These are phyloP conservation scores for Hypoxylon fragiforme DNA, from an alignment of 495 filamentous ascomycete genomes.

Conservation along the genomic window DNA sequence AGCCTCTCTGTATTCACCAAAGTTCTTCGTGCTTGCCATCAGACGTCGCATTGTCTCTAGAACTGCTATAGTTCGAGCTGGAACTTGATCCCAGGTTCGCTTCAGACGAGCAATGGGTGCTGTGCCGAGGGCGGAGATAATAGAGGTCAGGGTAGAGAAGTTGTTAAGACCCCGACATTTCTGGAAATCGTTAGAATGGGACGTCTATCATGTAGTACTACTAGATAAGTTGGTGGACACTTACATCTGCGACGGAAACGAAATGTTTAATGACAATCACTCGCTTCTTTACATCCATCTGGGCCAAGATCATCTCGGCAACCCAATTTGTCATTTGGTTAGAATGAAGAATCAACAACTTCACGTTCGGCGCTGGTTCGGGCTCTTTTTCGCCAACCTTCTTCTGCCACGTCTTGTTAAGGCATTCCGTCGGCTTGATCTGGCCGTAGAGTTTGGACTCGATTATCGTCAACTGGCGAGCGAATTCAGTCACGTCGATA, in stretches of 20 bases:
- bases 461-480: slow-evolving; percentile 93
- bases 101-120: slow-evolving; percentile 92
- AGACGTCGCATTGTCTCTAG: slow-evolving; percentile 89
- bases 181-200: slow-evolving; percentile 49
- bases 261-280: slow-evolving; percentile 99
- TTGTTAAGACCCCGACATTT: slow-evolving; percentile 96
- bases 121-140: slow-evolving; percentile 92
- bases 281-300: slow-evolving; percentile 89
- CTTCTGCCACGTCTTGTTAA: slow-evolving; percentile 99
- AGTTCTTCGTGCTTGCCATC: slow-evolving; percentile 98
- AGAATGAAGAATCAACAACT: slow-evolving; percentile 93
- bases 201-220: not conserved
- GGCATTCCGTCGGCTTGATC: slow-evolving; percentile 90
- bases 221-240: slow-evolving; percentile 31
- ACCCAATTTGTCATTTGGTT: slow-evolving; percentile 99
- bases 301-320: slow-evolving; percentile 97
- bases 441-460: slow-evolving; percentile 94
- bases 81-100: slow-evolving; percentile 93
- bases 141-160: slow-evolving; percentile 97
- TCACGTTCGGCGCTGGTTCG: slow-evolving; percentile 92
- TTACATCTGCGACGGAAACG: slow-evolving; percentile 90
- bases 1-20: slow-evolving; percentile 92
- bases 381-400: slow-evolving; percentile 79
- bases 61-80: slow-evolving; percentile 73
- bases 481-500: slow-evolving; percentile 94